Base-by-base conservation (phyloP, 148 eudicot genomes). In the Spergularia marina region DNA sequence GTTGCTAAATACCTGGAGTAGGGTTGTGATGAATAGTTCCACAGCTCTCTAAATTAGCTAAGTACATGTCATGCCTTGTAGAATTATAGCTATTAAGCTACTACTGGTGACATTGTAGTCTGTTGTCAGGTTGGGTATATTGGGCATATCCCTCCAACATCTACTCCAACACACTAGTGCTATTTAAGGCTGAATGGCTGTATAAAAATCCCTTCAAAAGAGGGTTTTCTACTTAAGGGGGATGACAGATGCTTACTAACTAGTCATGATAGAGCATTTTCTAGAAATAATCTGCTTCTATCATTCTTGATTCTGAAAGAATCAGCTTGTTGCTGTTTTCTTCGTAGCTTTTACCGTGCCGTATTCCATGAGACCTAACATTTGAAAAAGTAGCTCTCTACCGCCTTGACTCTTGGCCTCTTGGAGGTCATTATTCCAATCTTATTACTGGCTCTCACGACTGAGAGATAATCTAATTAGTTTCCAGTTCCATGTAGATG, bases 231-330 rank as follows among this genome's bases (percentile, higher is more conserved):
- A 12, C 71, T 49, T 49, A 8, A 68, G 8, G 36, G 71, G 5
- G 52, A 39, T 23, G 23, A 9, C 49, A 44, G 49, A 44, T 44
- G 49, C 49, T 44, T 6, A 44, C 49, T 44, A 0, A 47, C 39
- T n/a, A 71, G 23, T 72, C 72, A 30, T 18, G 7, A 60, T 71
- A 47, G 23, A 16, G 18, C 62, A 34, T 34, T 30, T 15, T 55
- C 61, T 10, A 52, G 25, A 71, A 23, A 71, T 74, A 23, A 40
- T 30, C 20, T 51, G 13, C 51, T 5, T 64, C 53, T 12, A n/a
- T 65, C n/a, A 10, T 61, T 21, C 20, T 47, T 44, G 8, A 73
- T 49, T 70, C n/a, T 73, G 68, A 68, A 73, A 73, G 57, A 60
- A 73, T 73, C 23, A 44, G 52, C 57, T 61, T 61, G 44, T 61